Evolutionary conservation across 345 rosid species (phyloP), one percentile per base, ranked within the genome.

Genomic region (Theobroma cacao): DNA sequence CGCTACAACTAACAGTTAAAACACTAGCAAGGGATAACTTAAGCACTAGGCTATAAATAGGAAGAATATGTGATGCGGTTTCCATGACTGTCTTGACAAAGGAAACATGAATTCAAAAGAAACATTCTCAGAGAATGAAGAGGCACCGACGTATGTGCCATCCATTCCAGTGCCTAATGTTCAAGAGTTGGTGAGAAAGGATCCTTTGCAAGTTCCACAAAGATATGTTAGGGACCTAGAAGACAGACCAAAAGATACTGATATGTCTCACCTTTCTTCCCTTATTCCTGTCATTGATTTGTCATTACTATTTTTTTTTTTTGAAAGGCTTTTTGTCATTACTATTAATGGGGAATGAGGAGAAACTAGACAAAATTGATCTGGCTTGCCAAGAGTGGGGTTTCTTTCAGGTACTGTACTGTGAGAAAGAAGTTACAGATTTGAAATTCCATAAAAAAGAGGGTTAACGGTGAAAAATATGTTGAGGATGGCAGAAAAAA

Each of bases 91-190:
- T 52, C 45, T 36, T 38, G 48, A 34, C 9, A 36, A 24, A 5
- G 64, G 20, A 43, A 48, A 81, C 50, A 56, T 59, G 82, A 69
- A 56, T 34, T 48, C 83, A 22, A 48, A 71, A 71, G 76, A 62
- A 67, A 63, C 34, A 10, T 7, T 24, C 26, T 3, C 8, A 28
- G 79, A 69, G n/a, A 56, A 40, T 7, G 84, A 73, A 41, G 78
- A 71, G 2, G 71, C 59, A 0, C 82, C 82, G 0, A 52, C 28
- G 24, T 80, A 58, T 43, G 84, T 11, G 0, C 67, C 82, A 52
- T 82, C 80, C 17, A 5, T 85, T 17, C 82, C 87, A 0, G 80
- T 81, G 20, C 84, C 84, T 45, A 86, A 78, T 71, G 86, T 79
- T 47, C 88, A 75, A 75, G 86, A 83, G 53, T 55, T 83, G 77